These are phyloP conservation scores for Ricinus communis DNA, from an alignment of 345 rosid species.

Conservation along the genomic window DNA sequence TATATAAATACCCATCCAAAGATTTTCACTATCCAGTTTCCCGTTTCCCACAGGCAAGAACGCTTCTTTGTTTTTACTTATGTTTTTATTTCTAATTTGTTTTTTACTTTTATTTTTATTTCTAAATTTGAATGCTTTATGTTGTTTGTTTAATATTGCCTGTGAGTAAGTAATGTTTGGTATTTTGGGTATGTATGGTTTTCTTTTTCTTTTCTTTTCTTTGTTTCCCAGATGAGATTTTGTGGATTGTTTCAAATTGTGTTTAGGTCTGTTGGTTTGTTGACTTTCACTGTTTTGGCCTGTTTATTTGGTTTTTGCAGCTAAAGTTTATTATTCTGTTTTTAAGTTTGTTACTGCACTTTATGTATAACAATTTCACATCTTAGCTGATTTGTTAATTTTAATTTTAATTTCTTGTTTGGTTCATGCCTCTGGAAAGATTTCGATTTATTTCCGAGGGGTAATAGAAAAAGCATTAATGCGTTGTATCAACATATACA, in stretches of 20 bases:
- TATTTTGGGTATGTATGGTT: background rate
- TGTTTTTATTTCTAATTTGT: background rate
- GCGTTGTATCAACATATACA: too few relatives aligned
- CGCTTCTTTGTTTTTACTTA: too few relatives aligned
- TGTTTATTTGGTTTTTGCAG: background rate
- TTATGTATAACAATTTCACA: background rate
- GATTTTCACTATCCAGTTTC: background rate
- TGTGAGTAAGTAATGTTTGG: background rate
- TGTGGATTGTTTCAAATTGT: background rate
- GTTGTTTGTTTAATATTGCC: background rate
- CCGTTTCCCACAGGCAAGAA: slow-evolving; percentile 9
- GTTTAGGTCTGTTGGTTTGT: background rate
- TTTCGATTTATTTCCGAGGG: background rate
- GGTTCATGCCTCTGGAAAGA: background rate
- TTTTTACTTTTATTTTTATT: background rate
- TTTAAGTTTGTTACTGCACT: too few relatives aligned
- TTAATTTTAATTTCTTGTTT: background rate
- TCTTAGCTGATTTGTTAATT: background rate
- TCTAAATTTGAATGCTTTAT: background rate
- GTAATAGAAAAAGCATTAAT: background rate
- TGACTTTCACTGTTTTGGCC: background rate
- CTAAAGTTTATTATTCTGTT: background rate
- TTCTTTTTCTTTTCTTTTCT: background rate
- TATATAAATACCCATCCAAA: background rate
- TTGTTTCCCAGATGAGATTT: background rate